Base-by-base conservation (phyloP, 164 flowering plant genomes). In the Umbellularia californica region DNA sequence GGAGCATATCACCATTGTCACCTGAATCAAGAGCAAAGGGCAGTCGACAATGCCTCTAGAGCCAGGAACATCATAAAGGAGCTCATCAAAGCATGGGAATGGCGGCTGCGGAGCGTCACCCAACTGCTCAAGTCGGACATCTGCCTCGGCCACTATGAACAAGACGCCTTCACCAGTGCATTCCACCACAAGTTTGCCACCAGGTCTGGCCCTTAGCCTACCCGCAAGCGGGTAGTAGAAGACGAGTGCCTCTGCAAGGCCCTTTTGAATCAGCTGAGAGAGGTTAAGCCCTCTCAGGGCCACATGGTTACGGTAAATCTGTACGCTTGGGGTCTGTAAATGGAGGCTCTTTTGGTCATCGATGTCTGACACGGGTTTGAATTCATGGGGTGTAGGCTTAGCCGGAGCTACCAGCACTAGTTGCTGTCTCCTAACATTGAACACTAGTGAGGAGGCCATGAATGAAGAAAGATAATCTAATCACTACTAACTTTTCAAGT, bases 31-130 rank as follows among this genome's bases (percentile, higher is more conserved):
- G n/a, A 81, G 72, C 28, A 78, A 23, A 7, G 83, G 82, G 41
- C 72, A 75, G 33, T 76, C 28, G 28, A 81, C 58, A 11, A 86
- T 75, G 17, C 66, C 81, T 2, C 23, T 75, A 28, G 84, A 81
- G 22, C 85, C 87, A 10, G 88, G 86, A 24, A 84, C 85, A 62
- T 86, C 83, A 50, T 50, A 82, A 20, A 86, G 79, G 24, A 86
- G 83, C 41, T 84, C 80, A 62, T 86, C 84, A 50, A 76, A 27
- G 27, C 83, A 75, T 0, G 88, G 88, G 60, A 85, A 86, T 9
- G 88, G 88, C 22, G 88, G 88, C 69, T 74, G 81, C 23, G 82
- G 88, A 0, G 72, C 71, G 47, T 82, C 82, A 1, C 85, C 84
- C 55, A 84, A 82, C 66, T 84, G 66, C 63, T 78, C 30, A 4